A percentile compares a stretch with the other conserved stretches of the same genome.
phyloP scores from a whole-genome alignment of 345 rosid species.

The Combretum micranthum region DNA sequence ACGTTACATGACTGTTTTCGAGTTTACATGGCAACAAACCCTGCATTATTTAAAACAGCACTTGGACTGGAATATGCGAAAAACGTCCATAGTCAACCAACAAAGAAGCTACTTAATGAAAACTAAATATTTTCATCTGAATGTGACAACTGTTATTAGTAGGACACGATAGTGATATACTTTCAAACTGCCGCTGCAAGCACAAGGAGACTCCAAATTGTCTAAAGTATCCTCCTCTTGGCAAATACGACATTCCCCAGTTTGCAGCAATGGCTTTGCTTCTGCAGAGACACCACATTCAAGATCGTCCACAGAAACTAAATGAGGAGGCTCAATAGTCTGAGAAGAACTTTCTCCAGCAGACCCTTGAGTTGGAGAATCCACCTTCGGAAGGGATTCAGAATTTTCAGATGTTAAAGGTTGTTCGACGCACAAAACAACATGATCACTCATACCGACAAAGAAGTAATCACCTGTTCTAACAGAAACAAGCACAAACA shows the following conservation, averaged over 20 bases:
- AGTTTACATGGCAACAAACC: too few species aligned
- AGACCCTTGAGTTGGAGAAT: neutral
- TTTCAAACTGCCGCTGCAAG: slow-evolving; percentile 33
- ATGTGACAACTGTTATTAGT: neutral
- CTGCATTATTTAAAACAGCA: too few species aligned
- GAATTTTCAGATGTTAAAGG: slow-evolving; percentile 3
- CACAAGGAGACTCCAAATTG: slow-evolving; percentile 26
- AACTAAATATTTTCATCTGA: slow-evolving; percentile 23
- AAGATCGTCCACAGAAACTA: slow-evolving; percentile 21
- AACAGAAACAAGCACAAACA: too few species aligned
- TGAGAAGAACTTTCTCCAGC: slow-evolving; percentile 11
- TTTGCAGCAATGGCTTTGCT: slow-evolving; percentile 24
- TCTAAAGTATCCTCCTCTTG: slow-evolving; percentile 27
- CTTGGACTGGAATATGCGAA: too few species aligned
- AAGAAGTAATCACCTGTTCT: neutral
- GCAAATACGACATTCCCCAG: slow-evolving; percentile 29
- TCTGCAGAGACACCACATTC: slow-evolving; percentile 14
- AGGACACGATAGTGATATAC: slow-evolving; percentile 4
- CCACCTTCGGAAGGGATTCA: slow-evolving; percentile 2
- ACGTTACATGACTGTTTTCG: too few species aligned
- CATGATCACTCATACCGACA: neutral
- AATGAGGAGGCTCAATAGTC: slow-evolving; percentile 10
- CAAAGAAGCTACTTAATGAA: slow-evolving; percentile 30
- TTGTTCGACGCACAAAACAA: slow-evolving; percentile 3
- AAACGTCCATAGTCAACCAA: too few species aligned